Evolutionary conservation across 331 rosid species (phyloP), one percentile per base, ranked within the genome.

Genomic region (Rhamnella rubrinervis): DNA sequence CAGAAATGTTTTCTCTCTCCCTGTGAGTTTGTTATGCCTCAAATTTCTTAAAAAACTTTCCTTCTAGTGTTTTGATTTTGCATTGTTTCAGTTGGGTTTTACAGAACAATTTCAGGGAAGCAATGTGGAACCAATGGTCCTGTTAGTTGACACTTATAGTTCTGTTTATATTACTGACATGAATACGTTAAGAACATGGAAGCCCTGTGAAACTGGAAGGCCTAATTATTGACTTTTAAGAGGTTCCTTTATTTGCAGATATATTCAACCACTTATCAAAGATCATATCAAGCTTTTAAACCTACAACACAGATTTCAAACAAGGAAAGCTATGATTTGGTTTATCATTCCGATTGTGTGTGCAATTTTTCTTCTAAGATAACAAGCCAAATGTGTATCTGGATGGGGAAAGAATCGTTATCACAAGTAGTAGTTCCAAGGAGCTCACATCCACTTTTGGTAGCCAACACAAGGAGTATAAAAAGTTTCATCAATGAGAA

Each of bases 221-320:
- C 49, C 4, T 2, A 44, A 7, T 18, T 53, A 18, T 53, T 53
- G 23, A 53, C 23, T 53, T 31, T 17, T 20, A n/a, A 18, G 26
- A 53, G 19, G 26, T 8, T 63, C 14, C 18, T 25, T 53, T 28
- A 37, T 55, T 57, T 23, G 26, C 64, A 72, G 76, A 15, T 61
- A 6, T 55, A 47, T 55, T 55, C 63, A 56, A 17, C 69, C 44
- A 61, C 57, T 13, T 44, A 23, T 20, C 37, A 41, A 62, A 31
- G 50, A 62, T 63, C 76, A 18, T 21, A 37, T 15, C 62, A 71
- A 71, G 53, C 26, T 50, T 51, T 7, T 17, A 61, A 38, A 37
- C 39, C 55, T 14, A 67, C 52, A 19, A 55, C 35, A 58, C 64
- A 68, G 19, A 51, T 44, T 58, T 44, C 65, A 4, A 70, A 31